These are phyloP conservation scores for Cyberlindnera americana DNA, from an alignment of 805 yeast genomes.

Conservation along the genomic window DNA sequence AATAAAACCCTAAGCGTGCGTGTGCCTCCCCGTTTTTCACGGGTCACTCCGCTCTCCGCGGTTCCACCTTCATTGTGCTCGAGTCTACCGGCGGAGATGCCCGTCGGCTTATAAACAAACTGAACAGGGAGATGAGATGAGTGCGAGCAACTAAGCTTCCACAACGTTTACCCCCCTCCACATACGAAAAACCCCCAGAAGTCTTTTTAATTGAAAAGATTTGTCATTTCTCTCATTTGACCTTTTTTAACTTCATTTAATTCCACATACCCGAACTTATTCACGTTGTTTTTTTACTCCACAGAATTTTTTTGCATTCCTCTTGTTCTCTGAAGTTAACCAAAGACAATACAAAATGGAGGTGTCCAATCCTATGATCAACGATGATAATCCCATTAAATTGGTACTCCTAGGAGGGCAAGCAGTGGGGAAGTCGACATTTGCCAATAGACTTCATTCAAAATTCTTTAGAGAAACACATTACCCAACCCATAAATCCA, in stretches of 20 bases:
- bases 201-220: no score
- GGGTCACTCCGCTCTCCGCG: neutral
- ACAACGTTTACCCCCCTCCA: no score
- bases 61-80: neutral
- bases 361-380: slow-evolving; percentile 8
- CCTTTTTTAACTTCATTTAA: no score
- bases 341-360: neutral
- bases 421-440: slow-evolving; percentile 57
- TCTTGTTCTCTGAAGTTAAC: no score
- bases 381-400: slow-evolving; percentile 41
- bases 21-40: neutral
- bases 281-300: no score
- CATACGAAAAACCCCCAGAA: no score
- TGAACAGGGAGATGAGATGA: neutral
- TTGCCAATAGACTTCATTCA: slow-evolving; percentile 45
- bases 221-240: no score
- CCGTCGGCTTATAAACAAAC: slow-evolving; percentile 2
- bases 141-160: no score
- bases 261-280: no score
- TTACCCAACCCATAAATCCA: slow-evolving; percentile 67
- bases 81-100: neutral
- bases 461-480: slow-evolving; percentile 60
- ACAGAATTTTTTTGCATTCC: no score
- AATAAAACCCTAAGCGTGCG: neutral
- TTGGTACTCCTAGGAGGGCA: slow-evolving; percentile 60